Base-by-base conservation (phyloP, 2,329 filamentous ascomycete genomes). In the Berkeleyomyces rouxiae region DNA sequence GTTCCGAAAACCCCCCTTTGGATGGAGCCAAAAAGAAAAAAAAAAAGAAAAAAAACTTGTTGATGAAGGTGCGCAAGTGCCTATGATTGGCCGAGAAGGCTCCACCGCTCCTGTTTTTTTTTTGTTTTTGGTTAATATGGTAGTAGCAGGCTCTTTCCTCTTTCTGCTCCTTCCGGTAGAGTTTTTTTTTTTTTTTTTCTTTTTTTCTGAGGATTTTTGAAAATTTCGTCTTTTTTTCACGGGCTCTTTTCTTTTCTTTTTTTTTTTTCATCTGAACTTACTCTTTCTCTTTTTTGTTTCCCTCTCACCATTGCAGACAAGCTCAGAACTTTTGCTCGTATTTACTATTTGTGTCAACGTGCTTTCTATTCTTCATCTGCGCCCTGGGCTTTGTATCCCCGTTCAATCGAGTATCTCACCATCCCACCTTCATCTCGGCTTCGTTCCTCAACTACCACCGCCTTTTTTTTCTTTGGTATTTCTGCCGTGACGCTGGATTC, bases 101-200 rank as follows among this genome's bases (percentile, higher is more conserved):
- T 23, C 44, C 37, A 58, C 47, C 11, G 3, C 16, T 39, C 39
- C 39, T 55, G 33, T 47, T 64, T 61, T 61, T 55, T 36, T 59
- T 33, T 37, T 53, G 57, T 55, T 39, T 58, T 55, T 62, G 16
- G 37, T 62, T 59, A 23, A 23, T 23, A 59, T 55, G 39, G 16
- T 37, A 31, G 36, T 11, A 46, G 43, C n/a, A 16, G 10, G 51
- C 61, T 61, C 61, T 49, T 51, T 16, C 33, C 49, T 61, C 31
- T 53, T 61, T 65, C 42, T 61, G 62, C 46, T 33, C 51, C 47
- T 61, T 53, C 37, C 36, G 51, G 33, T 36, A 62, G 47, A 37
- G n/a, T 58, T 39, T 62, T 58, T 60, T 64, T 64, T 64, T 58
- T 61, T 58, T 31, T 63, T 37, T 61, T 46, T 40, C 23, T 46